Conservation (phyloP, 139 green algal species). For the Chlamydomonas applanata region DNA sequence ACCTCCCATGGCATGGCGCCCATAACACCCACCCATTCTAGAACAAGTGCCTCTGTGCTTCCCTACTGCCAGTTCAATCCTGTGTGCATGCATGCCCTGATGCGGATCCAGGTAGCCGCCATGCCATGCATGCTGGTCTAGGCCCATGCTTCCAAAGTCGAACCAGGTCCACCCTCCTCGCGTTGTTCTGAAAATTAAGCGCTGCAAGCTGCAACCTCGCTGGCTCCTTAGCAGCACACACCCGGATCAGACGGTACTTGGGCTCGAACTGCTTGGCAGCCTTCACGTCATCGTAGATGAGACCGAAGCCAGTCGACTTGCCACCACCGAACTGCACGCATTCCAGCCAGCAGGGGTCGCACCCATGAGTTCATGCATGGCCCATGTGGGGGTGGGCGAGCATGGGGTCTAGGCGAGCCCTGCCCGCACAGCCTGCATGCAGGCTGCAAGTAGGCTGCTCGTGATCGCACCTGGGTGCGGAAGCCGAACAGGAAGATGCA, state of each 20-base stretch:
- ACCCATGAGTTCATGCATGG: neutral
- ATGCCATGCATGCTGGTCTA: too few relatives aligned
- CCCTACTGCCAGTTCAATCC: too few relatives aligned
- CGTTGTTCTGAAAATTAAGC: too few relatives aligned
- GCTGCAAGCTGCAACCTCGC: too few relatives aligned
- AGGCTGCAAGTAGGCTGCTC: neutral
- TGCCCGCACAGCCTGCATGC: neutral
- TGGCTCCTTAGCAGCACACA: slow-evolving; percentile 28
- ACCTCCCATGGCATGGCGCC: too few relatives aligned
- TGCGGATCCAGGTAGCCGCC: too few relatives aligned
- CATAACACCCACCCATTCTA: too few relatives aligned
- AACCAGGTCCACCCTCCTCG: too few relatives aligned
- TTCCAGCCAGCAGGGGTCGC: neutral
- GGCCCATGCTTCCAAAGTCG: too few relatives aligned
- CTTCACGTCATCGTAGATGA: slow-evolving; percentile 98
- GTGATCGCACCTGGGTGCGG: slow-evolving; percentile 78
- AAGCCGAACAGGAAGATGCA: slow-evolving; percentile 96
- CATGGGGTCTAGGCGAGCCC: too few relatives aligned
- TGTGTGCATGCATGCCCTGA: too few relatives aligned
- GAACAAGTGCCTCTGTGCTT: too few relatives aligned
- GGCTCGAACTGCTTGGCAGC: slow-evolving; percentile 97
- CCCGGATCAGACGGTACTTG: slow-evolving; percentile 92
- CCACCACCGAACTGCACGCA: slow-evolving; percentile 92
- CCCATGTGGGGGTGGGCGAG: neutral
- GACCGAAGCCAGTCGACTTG: slow-evolving; percentile 97